phyloP scores from a whole-genome alignment of 2,329 filamentous ascomycete species.

The Verticillium tricorpus region DNA sequence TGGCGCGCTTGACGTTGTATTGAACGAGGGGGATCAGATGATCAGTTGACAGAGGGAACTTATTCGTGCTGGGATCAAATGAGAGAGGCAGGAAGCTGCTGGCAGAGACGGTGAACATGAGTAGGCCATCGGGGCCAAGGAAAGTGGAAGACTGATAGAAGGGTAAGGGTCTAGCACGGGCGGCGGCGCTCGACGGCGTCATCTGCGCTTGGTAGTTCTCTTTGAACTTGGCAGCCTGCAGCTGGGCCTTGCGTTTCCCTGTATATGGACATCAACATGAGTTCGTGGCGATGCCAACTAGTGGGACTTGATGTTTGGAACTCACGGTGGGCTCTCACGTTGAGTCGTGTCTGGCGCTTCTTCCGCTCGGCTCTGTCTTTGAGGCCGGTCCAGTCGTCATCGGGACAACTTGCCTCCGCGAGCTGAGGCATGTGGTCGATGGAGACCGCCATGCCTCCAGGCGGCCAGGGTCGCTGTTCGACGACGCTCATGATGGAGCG shows the following conservation, averaged over 20 bases:
- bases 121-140: not conserved
- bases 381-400: constrained; percentile 31
- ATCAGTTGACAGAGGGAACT: constrained; percentile 19
- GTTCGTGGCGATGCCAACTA: not conserved
- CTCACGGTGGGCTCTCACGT: constrained; percentile 29
- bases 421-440: not conserved
- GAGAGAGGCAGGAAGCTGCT: not conserved
- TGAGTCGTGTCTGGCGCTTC: constrained; percentile 28
- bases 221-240: not conserved
- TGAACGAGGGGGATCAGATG: constrained; percentile 29
- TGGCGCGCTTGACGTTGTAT: constrained; percentile 31
- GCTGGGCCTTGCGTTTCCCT: constrained; percentile 9
- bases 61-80: not conserved
- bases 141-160: too few relatives aligned
- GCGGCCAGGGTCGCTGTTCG: not conserved
- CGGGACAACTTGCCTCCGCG: constrained; percentile 4
- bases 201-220: not conserved
- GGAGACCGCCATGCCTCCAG: not conserved
- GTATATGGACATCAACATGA: not conserved
- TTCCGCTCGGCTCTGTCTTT: constrained; percentile 22
- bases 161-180: not conserved
- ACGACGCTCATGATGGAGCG: not conserved
- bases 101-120: not conserved
- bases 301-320: not conserved
- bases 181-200: not conserved